Evolutionary conservation across 176 grass and related monocot species (phyloP).

Genomic region (Oryza nivara): DNA sequence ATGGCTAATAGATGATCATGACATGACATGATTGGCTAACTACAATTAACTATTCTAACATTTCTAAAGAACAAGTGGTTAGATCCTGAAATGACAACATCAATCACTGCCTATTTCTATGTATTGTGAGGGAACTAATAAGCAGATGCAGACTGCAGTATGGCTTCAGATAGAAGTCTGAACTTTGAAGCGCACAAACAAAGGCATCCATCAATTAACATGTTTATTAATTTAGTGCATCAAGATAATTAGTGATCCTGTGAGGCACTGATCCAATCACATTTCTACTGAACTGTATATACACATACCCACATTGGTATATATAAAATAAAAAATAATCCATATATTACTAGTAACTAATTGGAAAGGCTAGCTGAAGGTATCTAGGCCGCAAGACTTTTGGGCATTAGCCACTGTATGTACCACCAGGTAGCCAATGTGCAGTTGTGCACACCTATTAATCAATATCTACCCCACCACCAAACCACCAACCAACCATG

Average conservation of each 20-base stretch:
- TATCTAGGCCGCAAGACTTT: constrained; percentile 37
- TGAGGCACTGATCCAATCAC: constrained; percentile 5
- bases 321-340: not conserved
- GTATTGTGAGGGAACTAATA: not conserved
- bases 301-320: not conserved
- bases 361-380: not conserved
- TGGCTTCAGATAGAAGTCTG: constrained; percentile 29
- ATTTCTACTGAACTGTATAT: not conserved
- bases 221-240: not conserved
- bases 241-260: not conserved
- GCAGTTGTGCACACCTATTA: constrained; percentile 38
- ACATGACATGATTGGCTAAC: constrained; percentile 32
- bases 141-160: not conserved
- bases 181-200: constrained; percentile 15
- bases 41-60: not conserved
- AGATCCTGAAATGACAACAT: constrained; percentile 30
- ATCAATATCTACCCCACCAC: constrained; percentile 53
- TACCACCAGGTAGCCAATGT: constrained; percentile 43
- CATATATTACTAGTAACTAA: not conserved
- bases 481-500: constrained; percentile 50
- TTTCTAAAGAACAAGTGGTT: not conserved
- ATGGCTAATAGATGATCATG: constrained; percentile 1
- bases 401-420: constrained; percentile 52
- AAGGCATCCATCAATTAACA: not conserved
- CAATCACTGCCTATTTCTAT: not conserved